These are phyloP conservation scores for Paramecium primaurelia DNA, from an alignment of 73 alveolate species.

Conservation along the genomic window DNA sequence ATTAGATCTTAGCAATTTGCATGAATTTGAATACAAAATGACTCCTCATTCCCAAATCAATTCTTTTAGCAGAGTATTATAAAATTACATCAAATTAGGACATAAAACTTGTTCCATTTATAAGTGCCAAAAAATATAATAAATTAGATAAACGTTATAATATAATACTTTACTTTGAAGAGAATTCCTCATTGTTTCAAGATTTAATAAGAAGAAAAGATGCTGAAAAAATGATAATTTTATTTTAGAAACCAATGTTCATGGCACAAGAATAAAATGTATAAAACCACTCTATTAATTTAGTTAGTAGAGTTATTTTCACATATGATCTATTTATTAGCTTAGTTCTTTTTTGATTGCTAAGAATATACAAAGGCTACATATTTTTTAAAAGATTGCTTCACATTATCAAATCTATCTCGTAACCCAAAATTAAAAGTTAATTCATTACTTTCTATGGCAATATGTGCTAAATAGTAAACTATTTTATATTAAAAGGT, in stretches of 20 bases:
- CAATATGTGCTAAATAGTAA: not conserved
- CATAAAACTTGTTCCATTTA: not conserved
- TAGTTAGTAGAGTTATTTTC: not conserved
- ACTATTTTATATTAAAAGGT: not conserved
- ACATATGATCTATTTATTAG: not conserved
- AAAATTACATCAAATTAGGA: not conserved
- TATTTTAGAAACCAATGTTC: not conserved
- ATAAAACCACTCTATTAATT: not conserved
- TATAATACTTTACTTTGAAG: not conserved
- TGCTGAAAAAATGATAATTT: not conserved
- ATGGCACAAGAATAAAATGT: not conserved
- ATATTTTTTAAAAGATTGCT: not conserved
- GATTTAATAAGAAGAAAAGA: not conserved
- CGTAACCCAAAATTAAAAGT: not conserved
- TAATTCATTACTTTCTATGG: not conserved
- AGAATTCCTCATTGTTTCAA: not conserved
- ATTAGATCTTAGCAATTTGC: not conserved
- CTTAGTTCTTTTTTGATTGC: not conserved
- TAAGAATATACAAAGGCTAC: not conserved
- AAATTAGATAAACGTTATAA: not conserved
- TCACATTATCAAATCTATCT: not conserved
- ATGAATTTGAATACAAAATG: not conserved
- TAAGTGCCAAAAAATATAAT: not conserved
- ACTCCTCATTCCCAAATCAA: not conserved
- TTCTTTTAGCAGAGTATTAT: not conserved